phyloP scores from a whole-genome alignment of 1,139 yeast species.

The Kodamaea anthophila region DNA sequence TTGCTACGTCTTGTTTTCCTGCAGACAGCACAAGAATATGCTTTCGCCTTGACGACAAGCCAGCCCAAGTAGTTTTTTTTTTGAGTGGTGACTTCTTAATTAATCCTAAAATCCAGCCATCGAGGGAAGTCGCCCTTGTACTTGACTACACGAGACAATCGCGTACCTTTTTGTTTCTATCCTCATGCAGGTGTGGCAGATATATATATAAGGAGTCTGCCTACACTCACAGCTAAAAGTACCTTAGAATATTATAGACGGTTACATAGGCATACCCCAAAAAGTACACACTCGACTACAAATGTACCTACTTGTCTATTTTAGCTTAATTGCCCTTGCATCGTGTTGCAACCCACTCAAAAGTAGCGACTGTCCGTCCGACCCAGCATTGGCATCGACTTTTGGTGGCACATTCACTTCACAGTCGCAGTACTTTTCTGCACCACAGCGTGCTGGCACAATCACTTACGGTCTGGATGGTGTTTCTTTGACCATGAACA shows the following conservation, averaged over 20 bases:
- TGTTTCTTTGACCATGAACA: conserved; percentile 48
- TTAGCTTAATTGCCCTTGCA: conserved; percentile 8
- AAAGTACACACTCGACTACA: no score
- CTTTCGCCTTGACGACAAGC: conserved; percentile 4
- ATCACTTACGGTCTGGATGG: conserved; percentile 39
- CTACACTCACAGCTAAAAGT: no score
- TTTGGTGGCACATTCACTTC: conserved; percentile 43
- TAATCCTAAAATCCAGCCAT: conserved; percentile 1
- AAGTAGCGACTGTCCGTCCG: conserved; percentile 30
- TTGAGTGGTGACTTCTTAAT: neutral
- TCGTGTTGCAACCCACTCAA: conserved; percentile 31
- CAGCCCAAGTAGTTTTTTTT: conserved; percentile 2
- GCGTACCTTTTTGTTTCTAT: no score
- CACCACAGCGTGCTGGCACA: conserved; percentile 21
- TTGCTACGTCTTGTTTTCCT: no score
- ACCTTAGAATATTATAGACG: no score
- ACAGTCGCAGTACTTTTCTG: conserved; percentile 33
- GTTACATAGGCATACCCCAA: no score
- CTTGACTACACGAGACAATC: conserved; percentile 2
- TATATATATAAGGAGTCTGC: no score
- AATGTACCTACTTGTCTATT: no score
- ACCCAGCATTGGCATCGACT: conserved; percentile 52
- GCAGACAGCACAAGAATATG: no score
- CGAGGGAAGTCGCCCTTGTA: neutral
- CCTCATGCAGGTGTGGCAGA: no score